Conservation (phyloP, 225 moss, liverwort and hornwort species). For the Climacium dendroides region DNA sequence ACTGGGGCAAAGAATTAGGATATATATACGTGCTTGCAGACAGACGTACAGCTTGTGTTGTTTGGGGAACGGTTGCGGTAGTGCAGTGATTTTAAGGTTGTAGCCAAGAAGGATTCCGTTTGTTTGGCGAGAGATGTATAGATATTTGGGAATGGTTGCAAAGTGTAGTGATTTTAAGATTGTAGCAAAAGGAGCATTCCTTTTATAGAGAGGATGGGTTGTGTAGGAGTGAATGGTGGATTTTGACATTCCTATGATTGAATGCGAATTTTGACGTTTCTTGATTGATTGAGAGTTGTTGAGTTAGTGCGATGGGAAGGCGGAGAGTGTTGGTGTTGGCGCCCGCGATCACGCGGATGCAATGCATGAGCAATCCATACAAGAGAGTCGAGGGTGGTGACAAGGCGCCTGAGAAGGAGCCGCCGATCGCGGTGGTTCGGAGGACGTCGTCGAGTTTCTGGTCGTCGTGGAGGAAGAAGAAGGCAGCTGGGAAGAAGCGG, state of each 20-base stretch:
- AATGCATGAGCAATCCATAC: constrained; percentile 37
- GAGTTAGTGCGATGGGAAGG: constrained; percentile 21
- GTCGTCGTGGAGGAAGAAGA: constrained; percentile 22
- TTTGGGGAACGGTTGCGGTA: neutral
- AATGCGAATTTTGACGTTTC: neutral
- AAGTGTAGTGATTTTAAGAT: neutral
- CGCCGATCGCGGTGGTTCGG: neutral
- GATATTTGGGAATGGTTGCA: neutral
- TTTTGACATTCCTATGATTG: neutral
- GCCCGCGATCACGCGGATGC: constrained; percentile 39
- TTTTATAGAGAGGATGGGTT: neutral
- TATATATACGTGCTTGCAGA: neutral
- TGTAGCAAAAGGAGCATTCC: neutral
- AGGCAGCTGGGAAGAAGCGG: neutral
- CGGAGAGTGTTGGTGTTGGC: constrained; percentile 34
- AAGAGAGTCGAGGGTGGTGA: neutral
- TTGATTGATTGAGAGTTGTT: neutral
- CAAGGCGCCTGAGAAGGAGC: neutral
- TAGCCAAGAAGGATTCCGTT: neutral
- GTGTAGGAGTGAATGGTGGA: too few species aligned
- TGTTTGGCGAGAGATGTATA: neutral
- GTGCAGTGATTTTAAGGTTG: neutral
- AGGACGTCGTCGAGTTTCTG: constrained; percentile 8
- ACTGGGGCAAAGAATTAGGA: neutral
- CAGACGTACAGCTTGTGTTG: too few species aligned